A percentile compares a stretch with the other conserved stretches of the same genome.
Conservation (phyloP, 78 protist species). For the Emiliania huxleyi region DNA sequence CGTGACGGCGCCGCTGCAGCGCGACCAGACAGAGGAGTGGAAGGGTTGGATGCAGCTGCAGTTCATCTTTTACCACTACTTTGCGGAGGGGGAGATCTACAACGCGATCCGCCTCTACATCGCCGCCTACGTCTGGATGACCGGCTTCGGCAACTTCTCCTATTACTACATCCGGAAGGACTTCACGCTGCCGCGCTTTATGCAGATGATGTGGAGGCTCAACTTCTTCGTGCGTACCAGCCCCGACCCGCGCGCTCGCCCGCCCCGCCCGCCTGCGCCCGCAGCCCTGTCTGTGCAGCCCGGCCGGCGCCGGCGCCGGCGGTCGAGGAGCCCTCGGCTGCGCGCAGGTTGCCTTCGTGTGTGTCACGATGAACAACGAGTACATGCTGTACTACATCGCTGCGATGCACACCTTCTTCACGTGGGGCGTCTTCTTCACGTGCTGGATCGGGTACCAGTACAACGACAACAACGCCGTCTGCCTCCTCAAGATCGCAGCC, state of each 20-base stretch:
- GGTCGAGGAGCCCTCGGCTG: no score
- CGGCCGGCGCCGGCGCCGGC: no score
- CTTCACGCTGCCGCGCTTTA: neutral
- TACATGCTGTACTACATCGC: conserved; percentile 67
- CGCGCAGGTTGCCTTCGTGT: neutral
- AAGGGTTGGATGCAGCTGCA: conserved; percentile 77
- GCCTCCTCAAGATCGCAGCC: conserved; percentile 18
- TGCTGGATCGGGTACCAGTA: neutral
- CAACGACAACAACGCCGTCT: neutral
- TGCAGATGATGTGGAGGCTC: conserved; percentile 53
- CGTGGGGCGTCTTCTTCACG: conserved; percentile 21
- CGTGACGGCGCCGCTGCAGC: conserved; percentile 11
- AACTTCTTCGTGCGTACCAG: conserved; percentile 59
- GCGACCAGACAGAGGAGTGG: conserved; percentile 81
- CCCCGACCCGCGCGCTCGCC: no score
- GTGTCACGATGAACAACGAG: conserved; percentile 27
- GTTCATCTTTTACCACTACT: conserved; percentile 73
- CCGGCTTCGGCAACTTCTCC: conserved; percentile 73
- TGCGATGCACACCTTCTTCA: conserved; percentile 58
- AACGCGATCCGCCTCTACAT: conserved; percentile 63
- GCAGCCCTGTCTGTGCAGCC: no score
- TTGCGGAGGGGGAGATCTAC: conserved; percentile 50
- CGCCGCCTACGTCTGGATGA: conserved; percentile 75
- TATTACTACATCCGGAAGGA: conserved; percentile 32
- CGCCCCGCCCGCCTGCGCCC: no score